A percentile compares a stretch with the other conserved stretches of the same genome.
Evolutionary conservation across 768 basidiomycete species (phyloP).

Genomic region (Sarcodon sp.): DNA sequence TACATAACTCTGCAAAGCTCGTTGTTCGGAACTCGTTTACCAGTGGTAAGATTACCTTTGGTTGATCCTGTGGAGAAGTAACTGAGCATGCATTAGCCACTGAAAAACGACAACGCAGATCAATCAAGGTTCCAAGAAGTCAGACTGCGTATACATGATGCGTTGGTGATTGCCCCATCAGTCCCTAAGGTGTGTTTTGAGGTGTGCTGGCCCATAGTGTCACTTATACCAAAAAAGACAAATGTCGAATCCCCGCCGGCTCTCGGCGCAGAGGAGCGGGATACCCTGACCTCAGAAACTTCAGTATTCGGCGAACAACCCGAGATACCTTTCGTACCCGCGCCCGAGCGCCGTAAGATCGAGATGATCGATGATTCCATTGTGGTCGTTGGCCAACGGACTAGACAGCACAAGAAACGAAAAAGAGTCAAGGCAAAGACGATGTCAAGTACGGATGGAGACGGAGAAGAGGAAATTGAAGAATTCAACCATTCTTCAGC

Average conservation of each 20-base stretch:
- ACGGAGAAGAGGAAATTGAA: constrained; percentile 7
- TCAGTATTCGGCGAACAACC: constrained; percentile 27
- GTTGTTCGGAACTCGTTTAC: constrained; percentile 22
- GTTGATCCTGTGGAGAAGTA: background rate
- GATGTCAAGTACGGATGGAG: constrained; percentile 4
- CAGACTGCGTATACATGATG: constrained; percentile 53
- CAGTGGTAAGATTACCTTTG: background rate
- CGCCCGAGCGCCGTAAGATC: constrained; percentile 33
- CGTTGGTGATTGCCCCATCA: constrained; percentile 46
- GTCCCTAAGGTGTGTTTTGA: constrained; percentile 25
- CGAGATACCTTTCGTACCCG: constrained; percentile 73
- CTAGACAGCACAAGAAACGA: constrained; percentile 56
- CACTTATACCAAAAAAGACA: background rate
- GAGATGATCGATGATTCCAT: constrained; percentile 43
- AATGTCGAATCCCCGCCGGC: too few species aligned
- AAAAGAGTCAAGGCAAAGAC: constrained; percentile 17
- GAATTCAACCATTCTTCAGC: constrained; percentile 26
- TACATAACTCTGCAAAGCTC: constrained; percentile 19
- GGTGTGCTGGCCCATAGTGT: background rate
- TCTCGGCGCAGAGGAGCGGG: too few species aligned
- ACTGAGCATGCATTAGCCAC: background rate
- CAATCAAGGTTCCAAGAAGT: constrained; percentile 34
- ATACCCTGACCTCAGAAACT: too few species aligned
- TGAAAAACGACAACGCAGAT: background rate
- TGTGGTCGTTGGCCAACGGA: constrained; percentile 55